Conservation (phyloP, 176 grass and related monocot genomes). For the Alloteropsis semialata region DNA sequence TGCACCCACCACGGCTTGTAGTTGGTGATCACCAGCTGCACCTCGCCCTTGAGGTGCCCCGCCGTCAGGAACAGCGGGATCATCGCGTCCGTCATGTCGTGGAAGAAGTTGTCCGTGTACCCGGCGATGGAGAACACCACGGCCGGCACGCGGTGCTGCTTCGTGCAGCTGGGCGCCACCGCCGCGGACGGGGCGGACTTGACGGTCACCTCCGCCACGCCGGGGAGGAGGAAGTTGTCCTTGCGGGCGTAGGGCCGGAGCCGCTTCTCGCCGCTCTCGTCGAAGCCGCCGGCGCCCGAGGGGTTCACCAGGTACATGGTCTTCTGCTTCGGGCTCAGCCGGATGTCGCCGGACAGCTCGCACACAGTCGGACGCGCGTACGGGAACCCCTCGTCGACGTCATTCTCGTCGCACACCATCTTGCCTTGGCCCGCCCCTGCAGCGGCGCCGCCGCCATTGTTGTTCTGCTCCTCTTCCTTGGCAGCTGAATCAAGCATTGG, state of each 20-base stretch:
- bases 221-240: constrained; percentile 51
- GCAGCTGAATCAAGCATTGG: not conserved
- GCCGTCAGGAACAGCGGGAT: constrained; percentile 67
- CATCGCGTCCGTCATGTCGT: constrained; percentile 64
- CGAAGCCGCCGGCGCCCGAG: constrained; percentile 23
- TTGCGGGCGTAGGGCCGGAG: constrained; percentile 60
- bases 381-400: constrained; percentile 55
- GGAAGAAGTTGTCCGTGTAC: constrained; percentile 89
- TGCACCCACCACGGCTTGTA: constrained; percentile 66
- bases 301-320: constrained; percentile 46
- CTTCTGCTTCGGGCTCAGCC: constrained; percentile 52
- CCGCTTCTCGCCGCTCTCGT: constrained; percentile 33
- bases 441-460: not conserved
- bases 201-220: constrained; percentile 50
- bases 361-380: constrained; percentile 56
- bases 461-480: constrained; percentile 15
- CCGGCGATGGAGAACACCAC: constrained; percentile 60
- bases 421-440: constrained; percentile 8
- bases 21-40: constrained; percentile 66
- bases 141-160: constrained; percentile 43
- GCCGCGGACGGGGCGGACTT: constrained; percentile 33
- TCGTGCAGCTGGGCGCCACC: constrained; percentile 38
- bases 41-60: constrained; percentile 55
- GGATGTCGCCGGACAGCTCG: constrained; percentile 63
- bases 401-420: constrained; percentile 59